Conservation (phyloP, 2,329 filamentous ascomycete species). For the Penicillium sp. region DNA sequence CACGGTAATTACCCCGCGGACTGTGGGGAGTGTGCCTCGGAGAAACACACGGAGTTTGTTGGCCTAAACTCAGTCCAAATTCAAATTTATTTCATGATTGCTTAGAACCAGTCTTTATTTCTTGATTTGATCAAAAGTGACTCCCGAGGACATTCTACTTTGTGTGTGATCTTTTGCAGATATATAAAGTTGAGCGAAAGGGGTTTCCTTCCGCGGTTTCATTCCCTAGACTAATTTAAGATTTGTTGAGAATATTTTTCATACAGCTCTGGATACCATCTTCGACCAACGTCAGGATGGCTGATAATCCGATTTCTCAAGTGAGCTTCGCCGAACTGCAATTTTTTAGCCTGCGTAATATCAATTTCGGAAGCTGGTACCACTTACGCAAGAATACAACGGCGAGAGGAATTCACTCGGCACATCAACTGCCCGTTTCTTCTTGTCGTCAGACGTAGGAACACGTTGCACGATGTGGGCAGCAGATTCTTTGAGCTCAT, state of each 20-base stretch:
- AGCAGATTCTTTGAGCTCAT: slow-evolving; percentile 36
- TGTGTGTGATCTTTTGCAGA: too few relatives aligned
- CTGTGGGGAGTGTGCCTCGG: not conserved
- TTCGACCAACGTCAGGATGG: slow-evolving; percentile 37
- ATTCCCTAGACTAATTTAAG: slow-evolving; percentile 10
- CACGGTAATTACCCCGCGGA: slow-evolving; percentile 1
- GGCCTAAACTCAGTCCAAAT: too few relatives aligned
- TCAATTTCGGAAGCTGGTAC: too few relatives aligned
- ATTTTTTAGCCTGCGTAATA: not conserved
- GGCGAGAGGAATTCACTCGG: slow-evolving; percentile 40
- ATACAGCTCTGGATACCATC: slow-evolving; percentile 38
- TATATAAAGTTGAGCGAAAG: too few relatives aligned
- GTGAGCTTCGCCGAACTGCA: slow-evolving; percentile 39
- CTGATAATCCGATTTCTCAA: slow-evolving; percentile 39
- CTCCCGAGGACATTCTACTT: too few relatives aligned
- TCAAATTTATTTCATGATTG: too few relatives aligned
- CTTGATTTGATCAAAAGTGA: too few relatives aligned
- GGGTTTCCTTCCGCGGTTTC: too few relatives aligned
- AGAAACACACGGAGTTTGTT: not conserved
- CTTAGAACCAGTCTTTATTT: too few relatives aligned
- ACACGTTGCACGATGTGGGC: slow-evolving; percentile 33
- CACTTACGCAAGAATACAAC: slow-evolving; percentile 36
- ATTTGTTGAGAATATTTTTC: slow-evolving; percentile 29
- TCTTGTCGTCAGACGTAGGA: slow-evolving; percentile 31
- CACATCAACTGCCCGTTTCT: slow-evolving; percentile 36